Evolutionary conservation across 2,329 filamentous ascomycete genomes (phyloP), one percentile per base, ranked within the genome.

Genomic region (Pseudogymnoascus sp.): DNA sequence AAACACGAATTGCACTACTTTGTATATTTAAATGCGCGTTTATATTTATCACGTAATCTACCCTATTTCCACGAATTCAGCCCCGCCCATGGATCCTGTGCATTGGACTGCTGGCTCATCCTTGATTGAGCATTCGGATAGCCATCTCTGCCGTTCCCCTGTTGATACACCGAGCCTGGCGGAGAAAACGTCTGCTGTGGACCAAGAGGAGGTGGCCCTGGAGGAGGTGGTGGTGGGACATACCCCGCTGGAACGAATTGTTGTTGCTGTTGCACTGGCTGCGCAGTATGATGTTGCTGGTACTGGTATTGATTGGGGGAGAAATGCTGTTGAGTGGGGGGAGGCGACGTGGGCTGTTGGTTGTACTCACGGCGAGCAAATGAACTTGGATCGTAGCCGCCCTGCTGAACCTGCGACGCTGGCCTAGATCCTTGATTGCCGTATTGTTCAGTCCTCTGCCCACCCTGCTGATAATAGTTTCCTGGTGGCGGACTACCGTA

Each of bases 61-160:
- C 12, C 57, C 57, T 62, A 88, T 72, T 87, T 88, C 86, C 86
- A 89, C 50, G 81, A 82, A 74, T 81, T 87, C 66, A 90, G 72
- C 4, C 86, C 87, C 14, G 86, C 86, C 86, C 86, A 90, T 6
- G 86, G 87, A 77, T 90, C 86, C 64, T 69, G 68, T 11, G 70
- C 64, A 43, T 68, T 69, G 33, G 71, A 67, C 58, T 72, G 71
- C 58, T 70, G 65, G 60, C 67, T 62, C 43, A 66, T 62, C 30
- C 70, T 67, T 57, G 73, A 70, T 66, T 74, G 71, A 57, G 60
- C 35, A 43, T 60, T 60, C 41, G 58, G 76, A 61, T 78, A 76
- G 47, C 71, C 71, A 58, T 79, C 77, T 12, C 81, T 79, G 73
- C 86, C 86, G 1, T 79, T 79, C 3, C 79, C 80, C 3, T 82